Base-by-base conservation (phyloP, 306 rosid genomes). In the Cucurbita ficifolia region DNA sequence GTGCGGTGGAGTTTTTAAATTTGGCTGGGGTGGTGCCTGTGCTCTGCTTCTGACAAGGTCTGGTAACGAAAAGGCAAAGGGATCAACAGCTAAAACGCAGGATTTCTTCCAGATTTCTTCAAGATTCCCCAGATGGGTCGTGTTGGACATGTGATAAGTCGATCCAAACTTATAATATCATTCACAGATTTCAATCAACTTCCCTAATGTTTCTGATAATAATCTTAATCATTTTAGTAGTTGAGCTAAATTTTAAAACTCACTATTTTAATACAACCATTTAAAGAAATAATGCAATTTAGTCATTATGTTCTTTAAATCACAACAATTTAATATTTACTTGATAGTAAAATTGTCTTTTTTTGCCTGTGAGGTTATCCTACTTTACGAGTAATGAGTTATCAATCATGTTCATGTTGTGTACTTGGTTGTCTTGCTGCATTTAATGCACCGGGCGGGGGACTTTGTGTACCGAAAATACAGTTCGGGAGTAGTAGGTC, bases 51-150 rank as follows among this genome's bases (percentile, higher is more conserved):
- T 73, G 12, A 14, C 40, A 73, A 48, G 33, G 33, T 29, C 33
- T 29, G 33, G 33, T 29, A 29, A 29, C 29, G 33, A 62, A 53
- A 63, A 75, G 63, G 52, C 72, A 39, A 55, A 42, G 5, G 36
- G 53, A 53, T 21, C 42, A 73, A 42, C 64, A 56, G 53, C 67
- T 42, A 50, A 6, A 33, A 35, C 40, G 70, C 69, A 75, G 78
- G 36, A 51, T 42, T 64, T 21, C 78, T 61, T 50, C 73, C 21
- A 51, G 78, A 61, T 75, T 75, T 21, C 78, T 61, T 50, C 73
- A 39, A 51, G 78, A 61, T 75, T 75, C 73, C 78, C 29, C 70
- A 49, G 77, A 59, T 74, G 77, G 57, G 68, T 51, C 60, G 77
- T 46, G 56, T 51, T 61, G 72, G 39, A 55, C 64, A 73, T 73